Base-by-base conservation (phyloP, 176 grass and related monocot genomes). In the Triticum turgidum region DNA sequence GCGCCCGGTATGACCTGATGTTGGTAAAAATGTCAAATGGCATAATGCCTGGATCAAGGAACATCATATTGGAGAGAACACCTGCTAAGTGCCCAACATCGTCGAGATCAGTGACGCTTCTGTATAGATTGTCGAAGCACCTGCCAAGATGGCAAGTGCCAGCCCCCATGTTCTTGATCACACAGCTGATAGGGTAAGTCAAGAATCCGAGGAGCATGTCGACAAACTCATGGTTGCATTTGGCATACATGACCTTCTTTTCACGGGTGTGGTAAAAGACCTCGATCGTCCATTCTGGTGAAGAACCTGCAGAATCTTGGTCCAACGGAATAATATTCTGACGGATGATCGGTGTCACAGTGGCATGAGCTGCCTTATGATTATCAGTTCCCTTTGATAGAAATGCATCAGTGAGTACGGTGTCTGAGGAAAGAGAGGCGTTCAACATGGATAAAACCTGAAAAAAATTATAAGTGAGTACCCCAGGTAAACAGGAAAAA, bases 241-340 rank as follows among this genome's bases (percentile, higher is more conserved):
- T 63, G 30, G 47, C 75, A 9, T 79, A 86, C 75, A 86, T 79
- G 17, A 86, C 64, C 3, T 58, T 59, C 47, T 61, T 79, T 4
- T 69, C 51, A 3, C 15, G 15, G 0, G 4, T 61, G 10, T 86
- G 64, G 5, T 54, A 77, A 29, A 78, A 67, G 13, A 85, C 5
- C 32, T 77, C 78, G 1, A 85, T 67, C 21, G 12, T 85, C 1
- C 64, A 17, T 10, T 39, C 27, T 25, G 11, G 3, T 5, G 15
- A 62, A 73, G 41, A 54, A 18, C 5, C 51, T 54, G 51, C 51
- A 54, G 5, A 18, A 18, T 54, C 51, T 54, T 18, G 15, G 7
- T 3, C 15, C 15, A 7, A 18, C 0, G 51, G 44, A 2, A 24
- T 32, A 58, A 56, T 54, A 1, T 27, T 59, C 0, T 15, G 21